Evolutionary conservation across 2,329 filamentous ascomycete genomes (phyloP).

Genomic region (Thelonectria rubi): DNA sequence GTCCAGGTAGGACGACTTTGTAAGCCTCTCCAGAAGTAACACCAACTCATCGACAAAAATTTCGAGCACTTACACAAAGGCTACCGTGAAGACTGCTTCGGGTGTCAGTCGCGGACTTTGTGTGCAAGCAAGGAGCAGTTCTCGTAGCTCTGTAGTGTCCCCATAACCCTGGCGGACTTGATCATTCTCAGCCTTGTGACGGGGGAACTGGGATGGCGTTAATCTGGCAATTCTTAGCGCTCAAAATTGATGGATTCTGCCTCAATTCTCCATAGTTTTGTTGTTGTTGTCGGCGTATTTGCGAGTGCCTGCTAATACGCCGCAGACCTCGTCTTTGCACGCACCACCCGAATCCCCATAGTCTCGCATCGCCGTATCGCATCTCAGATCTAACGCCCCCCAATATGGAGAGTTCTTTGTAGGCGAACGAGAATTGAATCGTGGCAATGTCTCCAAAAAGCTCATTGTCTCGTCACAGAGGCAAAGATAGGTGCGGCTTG

Average conservation of each 20-base stretch:
- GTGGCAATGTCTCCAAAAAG: too few species aligned
- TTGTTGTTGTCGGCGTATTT: slow-evolving; percentile 48
- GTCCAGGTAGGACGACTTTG: slow-evolving; percentile 48
- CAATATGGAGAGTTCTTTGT: too few species aligned
- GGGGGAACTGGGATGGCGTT: slow-evolving; percentile 49
- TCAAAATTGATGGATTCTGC: slow-evolving; percentile 51
- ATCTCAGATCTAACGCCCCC: too few species aligned
- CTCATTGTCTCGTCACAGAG: too few species aligned
- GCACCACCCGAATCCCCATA: slow-evolving; percentile 24
- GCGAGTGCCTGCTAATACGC: slow-evolving; percentile 45
- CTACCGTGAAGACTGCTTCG: slow-evolving; percentile 52
- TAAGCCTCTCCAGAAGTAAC: slow-evolving; percentile 50
- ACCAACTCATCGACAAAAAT: slow-evolving; percentile 54
- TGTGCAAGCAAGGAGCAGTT: slow-evolving; percentile 55
- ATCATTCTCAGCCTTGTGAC: slow-evolving; percentile 3
- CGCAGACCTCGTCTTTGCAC: slow-evolving; percentile 35
- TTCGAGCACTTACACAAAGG: slow-evolving; percentile 55
- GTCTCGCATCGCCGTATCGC: too few species aligned
- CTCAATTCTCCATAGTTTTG: slow-evolving; percentile 47
- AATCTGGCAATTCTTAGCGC: slow-evolving; percentile 51
- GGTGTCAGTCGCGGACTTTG: slow-evolving; percentile 49
- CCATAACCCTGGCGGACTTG: too few species aligned
- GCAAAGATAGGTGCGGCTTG: too few species aligned
- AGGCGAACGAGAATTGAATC: too few species aligned
- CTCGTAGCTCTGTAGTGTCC: slow-evolving; percentile 34